Conservation (phyloP, 1,284 basidiomycete genomes). For the Ustilago hordei region DNA sequence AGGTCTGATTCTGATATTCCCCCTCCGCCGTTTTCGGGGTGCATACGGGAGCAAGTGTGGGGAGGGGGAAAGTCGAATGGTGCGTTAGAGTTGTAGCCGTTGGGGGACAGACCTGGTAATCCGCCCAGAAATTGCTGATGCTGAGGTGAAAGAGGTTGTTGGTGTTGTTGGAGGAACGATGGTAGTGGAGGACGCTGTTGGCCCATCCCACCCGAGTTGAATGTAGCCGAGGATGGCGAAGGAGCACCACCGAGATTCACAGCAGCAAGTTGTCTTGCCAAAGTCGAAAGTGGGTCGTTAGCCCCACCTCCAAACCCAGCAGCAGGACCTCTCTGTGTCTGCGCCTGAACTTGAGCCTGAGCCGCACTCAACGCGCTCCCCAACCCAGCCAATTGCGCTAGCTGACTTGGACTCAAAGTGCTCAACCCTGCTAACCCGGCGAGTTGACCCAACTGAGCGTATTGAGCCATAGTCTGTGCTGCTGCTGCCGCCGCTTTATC, state of each 20-base stretch:
- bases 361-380: conserved; percentile 54
- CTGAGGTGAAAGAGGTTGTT: conserved; percentile 10
- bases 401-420: conserved; percentile 51
- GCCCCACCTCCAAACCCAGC: conserved; percentile 16
- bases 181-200: conserved; percentile 34
- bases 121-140: conserved; percentile 24
- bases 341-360: conserved; percentile 43
- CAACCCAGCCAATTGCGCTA: conserved; percentile 55
- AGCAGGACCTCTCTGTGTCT: conserved; percentile 24
- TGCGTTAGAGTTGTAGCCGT: conserved; percentile 26
- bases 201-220: conserved; percentile 11
- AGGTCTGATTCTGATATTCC: conserved; percentile 29
- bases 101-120: conserved; percentile 15
- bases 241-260: conserved; percentile 29
- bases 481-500: conserved; percentile 68
- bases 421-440: conserved; percentile 57
- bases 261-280: conserved; percentile 52
- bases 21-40: no score
- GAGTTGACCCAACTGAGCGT: conserved; percentile 59
- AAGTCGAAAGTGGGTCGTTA: conserved; percentile 49
- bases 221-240: background rate
- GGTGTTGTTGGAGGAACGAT: conserved; percentile 38
- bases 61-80: conserved; percentile 30
- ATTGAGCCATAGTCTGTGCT: conserved; percentile 58
- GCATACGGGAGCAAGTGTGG: conserved; percentile 1